These are phyloP conservation scores for Dioscorea dumetorum DNA, from an alignment of 106 monocot genomes.

Conservation along the genomic window DNA sequence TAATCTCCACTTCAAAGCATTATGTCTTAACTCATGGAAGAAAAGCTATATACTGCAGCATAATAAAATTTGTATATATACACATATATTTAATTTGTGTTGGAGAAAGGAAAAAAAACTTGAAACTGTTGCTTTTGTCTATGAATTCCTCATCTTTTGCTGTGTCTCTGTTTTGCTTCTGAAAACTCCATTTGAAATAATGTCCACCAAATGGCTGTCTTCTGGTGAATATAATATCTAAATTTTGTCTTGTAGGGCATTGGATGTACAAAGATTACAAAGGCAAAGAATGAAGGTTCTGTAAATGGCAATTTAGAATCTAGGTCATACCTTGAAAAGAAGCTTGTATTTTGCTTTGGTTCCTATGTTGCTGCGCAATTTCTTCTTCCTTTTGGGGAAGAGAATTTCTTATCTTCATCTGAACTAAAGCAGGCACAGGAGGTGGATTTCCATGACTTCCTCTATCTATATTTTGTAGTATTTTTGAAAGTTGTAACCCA, in stretches of 20 bases:
- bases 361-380: constrained; percentile 65
- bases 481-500: too few relatives aligned
- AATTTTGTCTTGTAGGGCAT: constrained; percentile 41
- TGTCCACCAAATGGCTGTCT: neutral
- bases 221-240: neutral
- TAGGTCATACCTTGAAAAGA: constrained; percentile 83
- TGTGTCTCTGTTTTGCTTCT: too few relatives aligned
- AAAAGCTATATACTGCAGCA: neutral
- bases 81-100: too few relatives aligned
- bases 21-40: too few relatives aligned
- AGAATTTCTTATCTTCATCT: constrained; percentile 73
- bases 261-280: constrained; percentile 86
- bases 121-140: too few relatives aligned
- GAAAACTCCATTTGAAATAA: too few relatives aligned
- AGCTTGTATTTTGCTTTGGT: constrained; percentile 86
- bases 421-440: constrained; percentile 83
- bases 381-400: constrained; percentile 80
- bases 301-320: constrained; percentile 77
- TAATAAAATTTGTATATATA: too few relatives aligned
- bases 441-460: constrained; percentile 22
- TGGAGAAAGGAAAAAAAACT: too few relatives aligned
- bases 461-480: neutral
- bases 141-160: too few relatives aligned
- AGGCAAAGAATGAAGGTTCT: constrained; percentile 57
- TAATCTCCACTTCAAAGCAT: too few relatives aligned